phyloP scores from a whole-genome alignment of 2,329 filamentous ascomycete genomes.

The Trichoderma atroviride region DNA sequence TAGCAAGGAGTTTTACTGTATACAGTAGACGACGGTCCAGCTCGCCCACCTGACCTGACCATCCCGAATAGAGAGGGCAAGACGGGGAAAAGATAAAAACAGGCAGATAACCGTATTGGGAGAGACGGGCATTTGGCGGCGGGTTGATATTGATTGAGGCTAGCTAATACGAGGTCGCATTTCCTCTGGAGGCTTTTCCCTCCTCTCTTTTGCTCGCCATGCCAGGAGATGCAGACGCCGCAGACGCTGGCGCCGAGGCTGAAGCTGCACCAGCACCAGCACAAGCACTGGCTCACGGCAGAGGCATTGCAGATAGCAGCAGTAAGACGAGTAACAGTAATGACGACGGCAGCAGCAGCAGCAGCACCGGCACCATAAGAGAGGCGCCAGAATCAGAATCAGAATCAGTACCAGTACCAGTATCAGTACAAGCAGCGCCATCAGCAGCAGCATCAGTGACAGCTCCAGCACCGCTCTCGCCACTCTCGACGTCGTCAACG shows the following conservation, averaged over 20 bases:
- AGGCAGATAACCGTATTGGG: not conserved
- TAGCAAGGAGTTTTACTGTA: not conserved
- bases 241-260: slow-evolving; percentile 5
- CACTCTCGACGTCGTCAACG: slow-evolving; percentile 33
- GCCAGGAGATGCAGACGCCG: slow-evolving; percentile 14
- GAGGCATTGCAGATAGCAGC: not conserved
- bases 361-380: not conserved
- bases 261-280: not conserved
- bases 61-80: slow-evolving; percentile 21
- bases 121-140: not conserved
- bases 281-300: not conserved
- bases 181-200: not conserved
- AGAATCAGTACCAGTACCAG: not conserved
- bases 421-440: not conserved
- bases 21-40: not conserved
- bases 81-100: not conserved
- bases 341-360: not conserved
- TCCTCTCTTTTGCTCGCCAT: slow-evolving; percentile 12
- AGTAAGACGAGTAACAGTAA: not conserved
- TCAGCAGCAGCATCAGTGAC: not conserved
- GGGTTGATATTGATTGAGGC: not conserved
- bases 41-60: slow-evolving; percentile 22
- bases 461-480: slow-evolving; percentile 30
- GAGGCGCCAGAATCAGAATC: not conserved
- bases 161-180: slow-evolving; percentile 23